phyloP scores from a whole-genome alignment of 2,329 filamentous ascomycete genomes.

The Penicillium brasilianum region DNA sequence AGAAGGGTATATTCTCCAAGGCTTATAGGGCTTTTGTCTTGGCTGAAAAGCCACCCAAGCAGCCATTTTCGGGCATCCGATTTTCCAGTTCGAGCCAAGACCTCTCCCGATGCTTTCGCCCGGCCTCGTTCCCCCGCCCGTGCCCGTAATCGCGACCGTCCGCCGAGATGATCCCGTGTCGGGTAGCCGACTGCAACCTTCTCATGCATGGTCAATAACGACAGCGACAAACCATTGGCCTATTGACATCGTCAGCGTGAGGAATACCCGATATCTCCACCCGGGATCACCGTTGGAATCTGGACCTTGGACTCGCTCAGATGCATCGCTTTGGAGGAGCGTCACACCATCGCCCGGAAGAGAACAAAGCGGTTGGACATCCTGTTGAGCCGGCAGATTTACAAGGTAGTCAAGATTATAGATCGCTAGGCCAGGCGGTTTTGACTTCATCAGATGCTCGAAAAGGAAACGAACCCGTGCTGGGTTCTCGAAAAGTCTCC shows the following conservation, averaged over 20 bases:
- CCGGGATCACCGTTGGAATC: neutral
- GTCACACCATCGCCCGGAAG: neutral
- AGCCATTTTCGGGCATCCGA: conserved; percentile 1
- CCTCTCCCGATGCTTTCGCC: neutral
- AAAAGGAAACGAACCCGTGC: neutral
- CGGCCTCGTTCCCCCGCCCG: neutral
- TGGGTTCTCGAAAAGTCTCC: conserved; percentile 1
- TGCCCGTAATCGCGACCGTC: neutral
- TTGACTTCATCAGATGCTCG: conserved; percentile 2
- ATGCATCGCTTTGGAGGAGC: neutral
- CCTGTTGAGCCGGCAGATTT: neutral
- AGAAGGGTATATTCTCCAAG: neutral
- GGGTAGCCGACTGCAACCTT: conserved; percentile 24
- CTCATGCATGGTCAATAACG: conserved; percentile 11
- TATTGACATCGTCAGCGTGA: neutral
- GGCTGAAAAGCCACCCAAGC: neutral
- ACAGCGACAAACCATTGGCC: conserved; percentile 6
- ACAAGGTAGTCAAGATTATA: neutral
- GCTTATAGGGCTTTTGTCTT: neutral
- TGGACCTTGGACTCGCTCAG: neutral
- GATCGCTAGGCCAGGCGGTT: neutral
- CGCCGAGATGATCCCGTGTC: conserved; percentile 20
- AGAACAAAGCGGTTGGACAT: neutral
- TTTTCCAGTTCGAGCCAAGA: conserved; percentile 2
- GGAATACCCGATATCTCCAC: conserved; percentile 7